phyloP scores from a whole-genome alignment of 2,329 filamentous ascomycete species.

The Colletotrichum limetticola region DNA sequence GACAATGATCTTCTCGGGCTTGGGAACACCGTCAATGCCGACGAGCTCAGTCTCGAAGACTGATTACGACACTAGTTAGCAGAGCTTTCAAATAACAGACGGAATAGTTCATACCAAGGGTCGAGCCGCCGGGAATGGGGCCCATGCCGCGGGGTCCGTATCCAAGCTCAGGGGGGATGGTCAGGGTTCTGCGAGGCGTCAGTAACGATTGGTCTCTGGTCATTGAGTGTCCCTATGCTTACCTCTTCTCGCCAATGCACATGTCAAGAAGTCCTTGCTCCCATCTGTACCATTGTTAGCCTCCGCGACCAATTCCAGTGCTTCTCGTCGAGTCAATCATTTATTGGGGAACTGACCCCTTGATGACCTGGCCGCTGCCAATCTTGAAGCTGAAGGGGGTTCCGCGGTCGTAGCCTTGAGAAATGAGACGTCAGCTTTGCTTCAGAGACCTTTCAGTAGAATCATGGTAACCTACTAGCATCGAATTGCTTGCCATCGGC shows the following conservation, averaged over 20 bases:
- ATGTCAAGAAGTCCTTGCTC: constrained; percentile 90
- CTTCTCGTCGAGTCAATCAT: neutral
- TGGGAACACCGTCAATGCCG: constrained; percentile 79
- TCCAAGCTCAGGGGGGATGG: constrained; percentile 85
- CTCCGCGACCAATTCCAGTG: neutral
- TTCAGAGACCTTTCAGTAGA: neutral
- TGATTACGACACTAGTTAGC: constrained; percentile 42
- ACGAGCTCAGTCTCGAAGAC: constrained; percentile 94
- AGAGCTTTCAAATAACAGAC: no score
- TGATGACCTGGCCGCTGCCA: constrained; percentile 86
- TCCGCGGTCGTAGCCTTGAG: constrained; percentile 77
- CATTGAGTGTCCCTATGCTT: constrained; percentile 36
- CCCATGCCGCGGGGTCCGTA: constrained; percentile 83
- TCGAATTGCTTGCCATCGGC: constrained; percentile 84
- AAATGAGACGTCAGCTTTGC: constrained; percentile 1
- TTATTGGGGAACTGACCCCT: constrained; percentile 69
- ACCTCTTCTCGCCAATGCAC: constrained; percentile 93
- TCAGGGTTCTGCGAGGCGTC: constrained; percentile 70
- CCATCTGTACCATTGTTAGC: constrained; percentile 68
- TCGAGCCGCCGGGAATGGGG: constrained; percentile 85
- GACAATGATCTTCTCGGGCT: constrained; percentile 57
- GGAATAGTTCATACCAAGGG: constrained; percentile 67
- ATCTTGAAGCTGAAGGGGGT: constrained; percentile 82
- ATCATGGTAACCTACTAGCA: constrained; percentile 59
- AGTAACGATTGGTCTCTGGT: constrained; percentile 21